Evolutionary conservation across 495 filamentous ascomycete species (phyloP), one percentile per base, ranked within the genome.

Genomic region (Podospora tetraspora): DNA sequence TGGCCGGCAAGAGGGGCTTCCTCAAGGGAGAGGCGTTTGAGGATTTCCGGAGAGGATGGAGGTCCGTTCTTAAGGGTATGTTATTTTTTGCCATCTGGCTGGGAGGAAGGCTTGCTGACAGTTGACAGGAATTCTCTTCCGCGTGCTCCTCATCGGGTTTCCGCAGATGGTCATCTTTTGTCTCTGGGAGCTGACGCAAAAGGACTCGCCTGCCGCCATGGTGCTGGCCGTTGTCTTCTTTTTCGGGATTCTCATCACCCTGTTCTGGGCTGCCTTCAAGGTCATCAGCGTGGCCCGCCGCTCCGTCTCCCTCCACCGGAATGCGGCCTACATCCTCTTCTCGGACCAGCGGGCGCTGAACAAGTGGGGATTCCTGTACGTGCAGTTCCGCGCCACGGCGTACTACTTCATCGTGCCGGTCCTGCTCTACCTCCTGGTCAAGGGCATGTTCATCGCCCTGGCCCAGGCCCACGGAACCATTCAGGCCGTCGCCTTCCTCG

Each of bases 321-420:
- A 97, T 77, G 94, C 95, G 12, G 94, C 93, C 60, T 98, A 97
- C 74, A 97, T 97, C 72, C 87, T 99, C 52, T 99, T 96, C 83
- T 97, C 95, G 9, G 95, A 99, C 74, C 92, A 93, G 11, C 85
- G 90, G 62, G 88, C 91, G 37, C 81, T 99, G 68, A 97, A 99
- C 87, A 96, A 97, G 81, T 97, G 95, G 95, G 95, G 95, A 19
- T 99, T 98, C 81, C 82, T 99, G 30, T 99, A 99, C 76, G 92
- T 99, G 66, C 95, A 97, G 77, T 98, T 97, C 83, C 90, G 94
- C 66, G 94, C 95, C 23, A 94, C 94, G 1, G 92, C 93, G 8
- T 99, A 99, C 83, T 99, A 96, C 82, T 99, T 96, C 77, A 91
- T 98, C 74, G 87, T 96, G 19, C 94, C 94, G 0, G 76, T 91